Conservation (phyloP, 2,329 filamentous ascomycete genomes). For the Remersonia thermophila region DNA sequence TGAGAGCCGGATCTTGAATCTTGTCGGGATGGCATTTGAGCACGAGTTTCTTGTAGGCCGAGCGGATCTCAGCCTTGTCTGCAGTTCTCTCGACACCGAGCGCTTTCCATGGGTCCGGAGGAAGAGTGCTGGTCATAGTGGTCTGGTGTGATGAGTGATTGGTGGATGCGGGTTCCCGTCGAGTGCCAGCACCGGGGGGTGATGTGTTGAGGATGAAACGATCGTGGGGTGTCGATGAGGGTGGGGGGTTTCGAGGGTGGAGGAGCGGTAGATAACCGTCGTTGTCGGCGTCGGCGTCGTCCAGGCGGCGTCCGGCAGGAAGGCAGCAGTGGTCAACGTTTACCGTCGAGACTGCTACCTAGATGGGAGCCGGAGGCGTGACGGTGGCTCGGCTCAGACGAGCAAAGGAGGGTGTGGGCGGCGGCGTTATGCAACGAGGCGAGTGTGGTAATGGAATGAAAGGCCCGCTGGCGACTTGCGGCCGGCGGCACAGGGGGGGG, state of each 20-base stretch:
- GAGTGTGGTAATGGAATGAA: constrained; percentile 10
- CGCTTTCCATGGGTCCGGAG: constrained; percentile 66
- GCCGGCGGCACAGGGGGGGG: constrained; percentile 7
- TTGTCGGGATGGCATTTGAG: constrained; percentile 89
- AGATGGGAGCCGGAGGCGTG: constrained; percentile 13
- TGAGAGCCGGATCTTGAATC: constrained; percentile 63
- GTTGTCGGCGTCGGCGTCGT: too few species aligned
- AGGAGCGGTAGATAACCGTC: not conserved
- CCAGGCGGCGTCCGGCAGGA: constrained; percentile 6
- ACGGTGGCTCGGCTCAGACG: constrained; percentile 4
- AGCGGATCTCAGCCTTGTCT: constrained; percentile 58
- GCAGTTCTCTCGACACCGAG: constrained; percentile 65
- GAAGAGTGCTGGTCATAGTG: constrained; percentile 39
- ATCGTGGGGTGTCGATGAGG: too few species aligned
- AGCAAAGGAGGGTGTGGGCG: constrained; percentile 9
- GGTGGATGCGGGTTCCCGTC: constrained; percentile 4
- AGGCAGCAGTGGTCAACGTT: constrained; percentile 14
- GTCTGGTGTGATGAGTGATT: constrained; percentile 2
- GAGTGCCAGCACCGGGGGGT: constrained; percentile 3
- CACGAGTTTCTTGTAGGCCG: constrained; percentile 72
- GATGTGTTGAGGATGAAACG: constrained; percentile 6
- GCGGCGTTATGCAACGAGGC: constrained; percentile 9
- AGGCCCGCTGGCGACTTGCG: constrained; percentile 5
- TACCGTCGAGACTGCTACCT: constrained; percentile 13
- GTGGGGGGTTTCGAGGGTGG: constrained; percentile 1